Percentiles rank a stretch among this genome's conserved stretches.
These are phyloP conservation scores for Salvia splendens DNA, from an alignment of 257 asterid genomes.

Conservation along the genomic window DNA sequence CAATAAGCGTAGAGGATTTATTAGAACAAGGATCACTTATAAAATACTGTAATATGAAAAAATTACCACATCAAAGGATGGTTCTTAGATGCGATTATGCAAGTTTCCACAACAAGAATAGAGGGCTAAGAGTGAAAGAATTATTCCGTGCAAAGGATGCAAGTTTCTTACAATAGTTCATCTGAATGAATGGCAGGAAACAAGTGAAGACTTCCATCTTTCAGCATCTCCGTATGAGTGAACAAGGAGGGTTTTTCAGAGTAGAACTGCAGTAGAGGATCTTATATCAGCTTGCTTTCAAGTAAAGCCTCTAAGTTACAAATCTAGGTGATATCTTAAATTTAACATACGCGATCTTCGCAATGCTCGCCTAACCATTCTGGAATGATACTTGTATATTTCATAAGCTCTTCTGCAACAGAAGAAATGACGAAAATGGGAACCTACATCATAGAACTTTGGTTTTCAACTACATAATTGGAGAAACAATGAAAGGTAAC, in stretches of 20 bases:
- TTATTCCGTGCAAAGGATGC: conserved; percentile 18
- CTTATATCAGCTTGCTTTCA: conserved; percentile 19
- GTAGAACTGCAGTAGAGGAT: conserved; percentile 53
- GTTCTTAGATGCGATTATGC: too few species aligned
- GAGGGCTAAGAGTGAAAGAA: background rate
- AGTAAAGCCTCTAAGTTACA: conserved; percentile 25
- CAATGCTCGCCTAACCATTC: conserved; percentile 76
- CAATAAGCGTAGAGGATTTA: background rate
- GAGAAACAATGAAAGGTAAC: conserved; percentile 14
- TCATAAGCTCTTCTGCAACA: conserved; percentile 80
- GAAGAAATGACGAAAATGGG: conserved; percentile 80
- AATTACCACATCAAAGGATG: background rate
- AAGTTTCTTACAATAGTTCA: conserved; percentile 61
- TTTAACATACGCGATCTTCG: conserved; percentile 65
- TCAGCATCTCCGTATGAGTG: conserved; percentile 61
- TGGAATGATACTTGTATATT: conserved; percentile 72
- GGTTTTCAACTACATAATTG: background rate
- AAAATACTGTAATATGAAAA: too few species aligned
- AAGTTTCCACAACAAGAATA: background rate
- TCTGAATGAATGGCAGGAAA: conserved; percentile 74
- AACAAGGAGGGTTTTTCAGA: conserved; percentile 69
- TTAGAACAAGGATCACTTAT: background rate
- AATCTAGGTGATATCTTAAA: conserved; percentile 15
- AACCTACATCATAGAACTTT: conserved; percentile 50
- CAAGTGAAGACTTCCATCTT: conserved; percentile 61